phyloP scores from a whole-genome alignment of 2,329 filamentous ascomycete species.

The Xylaria sp. region DNA sequence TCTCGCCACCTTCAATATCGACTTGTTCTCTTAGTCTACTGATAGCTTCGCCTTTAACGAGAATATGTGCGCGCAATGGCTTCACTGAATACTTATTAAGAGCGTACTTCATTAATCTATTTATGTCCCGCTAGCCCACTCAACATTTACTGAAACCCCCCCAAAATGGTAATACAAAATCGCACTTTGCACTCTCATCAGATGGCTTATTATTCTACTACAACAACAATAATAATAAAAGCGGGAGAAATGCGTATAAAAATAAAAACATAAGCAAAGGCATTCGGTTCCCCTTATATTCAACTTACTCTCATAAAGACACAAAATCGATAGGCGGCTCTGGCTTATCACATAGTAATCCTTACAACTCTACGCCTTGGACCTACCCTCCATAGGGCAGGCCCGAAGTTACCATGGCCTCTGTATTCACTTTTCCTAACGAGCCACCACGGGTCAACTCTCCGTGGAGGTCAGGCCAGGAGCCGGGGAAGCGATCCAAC shows the following conservation, averaged over 20 bases:
- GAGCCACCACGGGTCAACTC: constrained; percentile 89
- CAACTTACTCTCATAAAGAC: not conserved
- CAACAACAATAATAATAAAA: constrained; percentile 46
- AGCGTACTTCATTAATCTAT: constrained; percentile 28
- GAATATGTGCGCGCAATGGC: constrained; percentile 26
- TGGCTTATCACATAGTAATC: constrained; percentile 3
- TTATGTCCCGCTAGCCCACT: constrained; percentile 28
- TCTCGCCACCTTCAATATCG: not conserved
- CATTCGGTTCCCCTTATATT: constrained; percentile 7
- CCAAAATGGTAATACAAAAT: constrained; percentile 58
- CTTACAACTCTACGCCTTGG: not conserved
- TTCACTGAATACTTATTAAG: constrained; percentile 19
- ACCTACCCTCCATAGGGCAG: not conserved
- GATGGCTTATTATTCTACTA: constrained; percentile 45
- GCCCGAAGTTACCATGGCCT: constrained; percentile 72
- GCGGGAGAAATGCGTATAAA: constrained; percentile 31
- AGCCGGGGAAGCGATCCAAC: constrained; percentile 52
- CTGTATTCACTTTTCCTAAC: constrained; percentile 94
- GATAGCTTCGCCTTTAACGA: constrained; percentile 2
- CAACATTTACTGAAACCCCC: constrained; percentile 34
- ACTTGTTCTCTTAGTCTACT: not conserved
- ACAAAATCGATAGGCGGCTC: constrained; percentile 6
- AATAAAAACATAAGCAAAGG: constrained; percentile 38
- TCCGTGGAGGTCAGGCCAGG: constrained; percentile 79
- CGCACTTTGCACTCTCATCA: constrained; percentile 43